Conservation (phyloP, 2,329 filamentous ascomycete species). For the Arachnopeziza araneosa region DNA sequence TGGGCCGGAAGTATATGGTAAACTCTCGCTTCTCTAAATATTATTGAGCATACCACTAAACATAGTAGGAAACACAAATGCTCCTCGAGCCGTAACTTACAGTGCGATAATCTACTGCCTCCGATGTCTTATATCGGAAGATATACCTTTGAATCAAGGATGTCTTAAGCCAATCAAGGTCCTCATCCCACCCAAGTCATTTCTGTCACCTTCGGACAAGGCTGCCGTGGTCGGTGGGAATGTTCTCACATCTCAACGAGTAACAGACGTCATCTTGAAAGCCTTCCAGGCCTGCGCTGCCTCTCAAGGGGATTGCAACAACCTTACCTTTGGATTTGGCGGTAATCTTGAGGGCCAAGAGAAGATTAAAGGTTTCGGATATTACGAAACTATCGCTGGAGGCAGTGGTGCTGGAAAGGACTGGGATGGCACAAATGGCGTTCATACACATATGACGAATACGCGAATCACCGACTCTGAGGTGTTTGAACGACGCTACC, state of each 20-base stretch:
- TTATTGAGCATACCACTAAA: slow-evolving; percentile 1
- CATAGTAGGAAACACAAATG: slow-evolving; percentile 62
- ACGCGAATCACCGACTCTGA: slow-evolving; percentile 78
- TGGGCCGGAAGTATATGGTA: slow-evolving; percentile 70
- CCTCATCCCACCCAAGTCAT: slow-evolving; percentile 63
- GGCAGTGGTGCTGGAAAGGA: slow-evolving; percentile 67
- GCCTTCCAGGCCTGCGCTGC: slow-evolving; percentile 77
- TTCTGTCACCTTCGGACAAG: slow-evolving; percentile 69
- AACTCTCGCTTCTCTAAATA: slow-evolving; percentile 14
- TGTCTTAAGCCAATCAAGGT: slow-evolving; percentile 74
- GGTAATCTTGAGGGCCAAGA: slow-evolving; percentile 55
- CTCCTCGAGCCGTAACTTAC: slow-evolving; percentile 75
- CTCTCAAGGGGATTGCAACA: slow-evolving; percentile 76
- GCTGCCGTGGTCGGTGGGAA: slow-evolving; percentile 82
- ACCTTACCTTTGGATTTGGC: slow-evolving; percentile 78
- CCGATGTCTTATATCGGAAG: slow-evolving; percentile 70
- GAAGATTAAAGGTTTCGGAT: slow-evolving; percentile 72
- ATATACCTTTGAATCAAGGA: slow-evolving; percentile 83
- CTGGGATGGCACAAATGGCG: slow-evolving; percentile 60
- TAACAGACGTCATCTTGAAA: slow-evolving; percentile 77
- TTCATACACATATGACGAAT: slow-evolving; percentile 79
- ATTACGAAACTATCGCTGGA: slow-evolving; percentile 81
- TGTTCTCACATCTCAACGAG: slow-evolving; percentile 71
- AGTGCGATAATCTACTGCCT: slow-evolving; percentile 83
- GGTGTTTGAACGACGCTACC: slow-evolving; percentile 72